Evolutionary conservation across 2,329 filamentous ascomycete genomes (phyloP).

Genomic region (Monosporascus sp.): DNA sequence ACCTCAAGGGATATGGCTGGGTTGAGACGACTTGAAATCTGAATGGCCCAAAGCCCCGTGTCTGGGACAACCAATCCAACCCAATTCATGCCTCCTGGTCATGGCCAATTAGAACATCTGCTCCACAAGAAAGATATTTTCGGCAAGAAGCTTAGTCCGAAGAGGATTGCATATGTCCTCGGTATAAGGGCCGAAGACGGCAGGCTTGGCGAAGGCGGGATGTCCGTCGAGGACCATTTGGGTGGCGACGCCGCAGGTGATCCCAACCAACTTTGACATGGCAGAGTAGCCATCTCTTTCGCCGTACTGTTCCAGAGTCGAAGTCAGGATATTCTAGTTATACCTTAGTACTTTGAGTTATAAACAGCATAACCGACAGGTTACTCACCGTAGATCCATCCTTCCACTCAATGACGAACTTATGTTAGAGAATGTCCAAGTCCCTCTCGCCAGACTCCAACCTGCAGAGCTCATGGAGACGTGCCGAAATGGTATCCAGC

Average conservation of each 20-base stretch:
- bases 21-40: no score
- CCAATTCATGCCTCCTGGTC: no score
- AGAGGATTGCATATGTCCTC: slow-evolving; percentile 10
- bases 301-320: slow-evolving; percentile 60
- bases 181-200: slow-evolving; percentile 12
- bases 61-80: no score
- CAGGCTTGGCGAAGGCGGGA: slow-evolving; percentile 9
- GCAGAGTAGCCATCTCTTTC: slow-evolving; percentile 60
- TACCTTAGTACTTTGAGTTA: no score
- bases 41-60: no score
- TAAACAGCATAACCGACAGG: no score
- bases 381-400: slow-evolving; percentile 42
- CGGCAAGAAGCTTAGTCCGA: background rate
- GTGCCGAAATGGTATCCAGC: slow-evolving; percentile 68
- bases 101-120: background rate
- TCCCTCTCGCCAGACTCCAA: slow-evolving; percentile 65
- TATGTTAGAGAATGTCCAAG: slow-evolving; percentile 54
- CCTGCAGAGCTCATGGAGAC: slow-evolving; percentile 66
- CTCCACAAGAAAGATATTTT: background rate
- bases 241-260: slow-evolving; percentile 62
- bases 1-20: no score
- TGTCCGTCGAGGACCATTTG: slow-evolving; percentile 52
- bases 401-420: slow-evolving; percentile 62
- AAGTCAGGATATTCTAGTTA: slow-evolving; percentile 53
- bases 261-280: slow-evolving; percentile 64